These are phyloP conservation scores for Trifolium dubium DNA, from an alignment of 306 rosid species.

Conservation along the genomic window DNA sequence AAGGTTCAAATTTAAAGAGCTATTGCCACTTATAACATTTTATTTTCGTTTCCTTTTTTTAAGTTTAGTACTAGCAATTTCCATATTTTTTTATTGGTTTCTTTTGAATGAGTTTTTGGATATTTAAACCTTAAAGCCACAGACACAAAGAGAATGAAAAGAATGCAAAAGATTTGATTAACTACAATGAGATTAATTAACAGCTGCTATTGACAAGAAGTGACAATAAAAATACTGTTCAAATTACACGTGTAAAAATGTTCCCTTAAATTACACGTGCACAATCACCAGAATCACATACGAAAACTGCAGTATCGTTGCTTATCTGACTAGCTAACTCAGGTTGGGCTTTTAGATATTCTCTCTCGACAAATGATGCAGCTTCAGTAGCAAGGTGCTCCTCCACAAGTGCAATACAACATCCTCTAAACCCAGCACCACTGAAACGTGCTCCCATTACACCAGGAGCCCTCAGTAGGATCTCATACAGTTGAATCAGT, in stretches of 20 bases:
- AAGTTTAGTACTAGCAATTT: neutral
- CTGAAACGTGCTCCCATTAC: slow-evolving; percentile 90
- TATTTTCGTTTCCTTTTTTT: neutral
- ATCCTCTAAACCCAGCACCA: slow-evolving; percentile 97
- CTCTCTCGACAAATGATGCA: slow-evolving; percentile 67
- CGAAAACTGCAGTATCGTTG: slow-evolving; percentile 54
- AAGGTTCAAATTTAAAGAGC: neutral
- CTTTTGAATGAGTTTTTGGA: neutral
- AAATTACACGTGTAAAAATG: slow-evolving; percentile 55
- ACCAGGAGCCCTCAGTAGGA: slow-evolving; percentile 81
- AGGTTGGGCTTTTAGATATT: slow-evolving; percentile 69
- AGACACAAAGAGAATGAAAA: neutral
- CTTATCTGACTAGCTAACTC: slow-evolving; percentile 55
- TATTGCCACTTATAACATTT: neutral
- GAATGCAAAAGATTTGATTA: slow-evolving; percentile 12
- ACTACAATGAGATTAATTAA: slow-evolving; percentile 6
- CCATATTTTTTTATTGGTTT: neutral
- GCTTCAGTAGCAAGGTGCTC: slow-evolving; percentile 70
- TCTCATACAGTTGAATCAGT: slow-evolving; percentile 75
- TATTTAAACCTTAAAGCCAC: neutral
- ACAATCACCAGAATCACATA: slow-evolving; percentile 75
- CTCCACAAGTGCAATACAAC: slow-evolving; percentile 88
- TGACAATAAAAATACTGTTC: slow-evolving; percentile 6
- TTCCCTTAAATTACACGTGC: slow-evolving; percentile 63
- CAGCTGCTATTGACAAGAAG: neutral